Percentiles rank a stretch among this genome's conserved stretches.
Evolutionary conservation across 1,284 basidiomycete species (phyloP).

Genomic region (Cutaneotrichosporon mucoides): DNA sequence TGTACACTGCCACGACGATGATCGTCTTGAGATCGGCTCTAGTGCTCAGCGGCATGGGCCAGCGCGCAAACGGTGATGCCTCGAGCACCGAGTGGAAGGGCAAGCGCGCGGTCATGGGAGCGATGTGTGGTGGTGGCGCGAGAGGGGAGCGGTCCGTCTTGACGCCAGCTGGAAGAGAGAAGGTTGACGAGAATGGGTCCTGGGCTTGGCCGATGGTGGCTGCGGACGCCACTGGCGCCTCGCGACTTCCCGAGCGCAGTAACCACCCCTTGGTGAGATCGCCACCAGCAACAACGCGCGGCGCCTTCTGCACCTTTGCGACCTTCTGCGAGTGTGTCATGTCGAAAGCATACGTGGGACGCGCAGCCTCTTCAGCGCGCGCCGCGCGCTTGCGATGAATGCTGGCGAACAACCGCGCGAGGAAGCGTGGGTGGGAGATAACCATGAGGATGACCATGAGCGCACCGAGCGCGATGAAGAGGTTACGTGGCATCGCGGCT

Average conservation of each 20-base stretch:
- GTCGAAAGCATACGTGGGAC: conserved; percentile 10
- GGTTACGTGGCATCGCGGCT: conserved; percentile 8
- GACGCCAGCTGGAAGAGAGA: not conserved
- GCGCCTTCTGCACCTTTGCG: not conserved
- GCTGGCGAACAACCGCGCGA: conserved; percentile 42
- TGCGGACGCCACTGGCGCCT: not conserved
- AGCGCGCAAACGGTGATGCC: conserved; percentile 31
- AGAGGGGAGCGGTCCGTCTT: conserved; percentile 2
- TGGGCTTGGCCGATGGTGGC: not conserved
- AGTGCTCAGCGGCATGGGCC: conserved; percentile 25
- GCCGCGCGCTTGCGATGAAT: conserved; percentile 9
- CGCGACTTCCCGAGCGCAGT: conserved; percentile 11
- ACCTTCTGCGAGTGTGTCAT: conserved; percentile 4
- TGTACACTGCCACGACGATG: conserved; percentile 33
- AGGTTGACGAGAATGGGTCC: not conserved
- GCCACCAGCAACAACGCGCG: conserved; percentile 27
- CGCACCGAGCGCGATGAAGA: conserved; percentile 27
- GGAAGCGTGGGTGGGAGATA: conserved; percentile 39
- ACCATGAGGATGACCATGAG: conserved; percentile 34
- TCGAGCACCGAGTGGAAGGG: conserved; percentile 28
- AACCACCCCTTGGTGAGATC: conserved; percentile 34
- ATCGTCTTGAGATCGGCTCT: conserved; percentile 32
- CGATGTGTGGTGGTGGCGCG: conserved; percentile 37
- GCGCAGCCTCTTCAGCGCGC: conserved; percentile 3
- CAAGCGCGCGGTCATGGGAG: conserved; percentile 26